These are phyloP conservation scores for Parasarocladium wereldwijsianum DNA, from an alignment of 2,329 filamentous ascomycete species.

Conservation along the genomic window DNA sequence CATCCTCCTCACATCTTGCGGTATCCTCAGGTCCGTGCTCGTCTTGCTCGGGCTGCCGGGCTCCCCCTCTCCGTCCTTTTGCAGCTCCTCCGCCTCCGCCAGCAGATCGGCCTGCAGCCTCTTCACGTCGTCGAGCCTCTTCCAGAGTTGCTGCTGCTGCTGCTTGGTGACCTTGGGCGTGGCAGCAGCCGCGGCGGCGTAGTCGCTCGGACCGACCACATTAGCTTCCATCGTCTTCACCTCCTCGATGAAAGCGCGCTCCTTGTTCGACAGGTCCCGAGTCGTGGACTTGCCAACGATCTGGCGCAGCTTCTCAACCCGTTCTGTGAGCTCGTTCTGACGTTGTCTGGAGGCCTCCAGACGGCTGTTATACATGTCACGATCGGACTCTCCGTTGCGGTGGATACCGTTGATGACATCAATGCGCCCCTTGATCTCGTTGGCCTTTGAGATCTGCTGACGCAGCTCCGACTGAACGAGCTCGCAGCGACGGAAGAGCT, in stretches of 20 bases:
- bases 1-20: slow-evolving; percentile 43
- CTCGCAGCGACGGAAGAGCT: slow-evolving; percentile 58
- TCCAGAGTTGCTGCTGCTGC: slow-evolving; percentile 35
- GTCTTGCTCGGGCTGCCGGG: slow-evolving; percentile 26
- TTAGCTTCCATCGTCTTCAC: slow-evolving; percentile 39
- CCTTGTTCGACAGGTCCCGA: slow-evolving; percentile 28
- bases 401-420: slow-evolving; percentile 41
- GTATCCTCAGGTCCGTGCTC: slow-evolving; percentile 34
- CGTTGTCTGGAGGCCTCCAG: slow-evolving; percentile 37
- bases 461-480: slow-evolving; percentile 52
- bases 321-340: slow-evolving; percentile 39
- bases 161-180: slow-evolving; percentile 20
- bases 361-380: slow-evolving; percentile 43
- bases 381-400: slow-evolving; percentile 33
- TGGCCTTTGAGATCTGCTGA: slow-evolving; percentile 51
- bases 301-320: slow-evolving; percentile 43
- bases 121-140: slow-evolving; percentile 42
- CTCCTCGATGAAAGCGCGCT: slow-evolving; percentile 30
- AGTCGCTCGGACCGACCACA: slow-evolving; percentile 18
- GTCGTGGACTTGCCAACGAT: slow-evolving; percentile 25
- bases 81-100: slow-evolving; percentile 35
- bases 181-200: neutral
- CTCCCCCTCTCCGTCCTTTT: slow-evolving; percentile 36
- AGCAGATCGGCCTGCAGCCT: slow-evolving; percentile 36
- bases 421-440: slow-evolving; percentile 50